Percentiles rank a stretch among this genome's conserved stretches.
phyloP scores from a whole-genome alignment of 805 yeast species.

The Pichia manshurica region DNA sequence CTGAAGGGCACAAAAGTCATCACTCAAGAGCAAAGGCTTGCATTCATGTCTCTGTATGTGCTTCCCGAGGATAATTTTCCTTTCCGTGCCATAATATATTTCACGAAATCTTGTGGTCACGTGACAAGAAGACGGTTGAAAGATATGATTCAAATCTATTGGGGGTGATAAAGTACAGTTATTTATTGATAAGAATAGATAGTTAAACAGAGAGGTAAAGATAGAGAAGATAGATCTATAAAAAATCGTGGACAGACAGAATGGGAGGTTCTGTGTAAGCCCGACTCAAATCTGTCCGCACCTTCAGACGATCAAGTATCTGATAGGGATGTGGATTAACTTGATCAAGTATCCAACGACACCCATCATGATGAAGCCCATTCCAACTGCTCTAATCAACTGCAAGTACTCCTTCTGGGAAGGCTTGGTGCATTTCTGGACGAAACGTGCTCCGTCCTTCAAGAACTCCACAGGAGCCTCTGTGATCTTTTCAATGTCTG shows the following conservation, averaged over 20 bases:
- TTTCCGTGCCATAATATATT: too few relatives aligned
- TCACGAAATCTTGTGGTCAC: neutral
- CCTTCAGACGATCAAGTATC: constrained; percentile 81
- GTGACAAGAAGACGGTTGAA: neutral
- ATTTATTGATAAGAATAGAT: neutral
- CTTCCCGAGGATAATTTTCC: too few relatives aligned
- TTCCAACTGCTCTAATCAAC: constrained; percentile 91
- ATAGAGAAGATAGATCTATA: neutral
- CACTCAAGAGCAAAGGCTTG: too few relatives aligned
- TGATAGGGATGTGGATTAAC: constrained; percentile 90
- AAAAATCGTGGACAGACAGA: neutral
- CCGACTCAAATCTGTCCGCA: too few relatives aligned
- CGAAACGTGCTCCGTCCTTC: constrained; percentile 85
- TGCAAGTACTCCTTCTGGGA: constrained; percentile 80
- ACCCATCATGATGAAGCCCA: constrained; percentile 97
- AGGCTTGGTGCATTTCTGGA: constrained; percentile 91
- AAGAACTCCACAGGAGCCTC: constrained; percentile 89
- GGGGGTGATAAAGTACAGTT: neutral
- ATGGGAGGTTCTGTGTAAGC: neutral
- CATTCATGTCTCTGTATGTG: too few relatives aligned
- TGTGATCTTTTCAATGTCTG: constrained; percentile 59
- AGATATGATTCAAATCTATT: too few relatives aligned
- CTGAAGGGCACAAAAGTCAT: too few relatives aligned
- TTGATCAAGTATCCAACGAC: constrained; percentile 94
- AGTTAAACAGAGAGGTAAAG: neutral